A percentile compares a stretch with the other conserved stretches of the same genome.
Evolutionary conservation across 345 rosid species (phyloP).

Genomic region (Gynandropsis gynandra): DNA sequence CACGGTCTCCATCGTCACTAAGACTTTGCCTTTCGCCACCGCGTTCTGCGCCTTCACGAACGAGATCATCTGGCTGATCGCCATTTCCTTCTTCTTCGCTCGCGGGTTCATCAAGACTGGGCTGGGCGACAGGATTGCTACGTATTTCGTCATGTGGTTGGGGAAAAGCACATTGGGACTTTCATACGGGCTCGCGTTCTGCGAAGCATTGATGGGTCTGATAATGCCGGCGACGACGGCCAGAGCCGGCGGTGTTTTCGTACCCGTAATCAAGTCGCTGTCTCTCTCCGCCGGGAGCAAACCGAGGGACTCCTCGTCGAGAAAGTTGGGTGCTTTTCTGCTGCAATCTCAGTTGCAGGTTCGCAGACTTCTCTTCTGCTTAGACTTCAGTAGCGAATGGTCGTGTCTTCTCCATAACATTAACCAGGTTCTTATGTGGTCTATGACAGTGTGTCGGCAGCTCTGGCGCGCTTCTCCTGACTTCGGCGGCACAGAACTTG

Average conservation of each 20-base stretch:
- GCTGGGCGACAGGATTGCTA: constrained; percentile 85
- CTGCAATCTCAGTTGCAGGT: constrained; percentile 86
- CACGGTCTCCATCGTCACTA: constrained; percentile 62
- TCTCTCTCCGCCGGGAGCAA: constrained; percentile 71
- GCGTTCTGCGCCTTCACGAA: constrained; percentile 85
- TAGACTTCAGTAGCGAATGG: too few species aligned
- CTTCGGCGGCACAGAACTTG: constrained; percentile 95
- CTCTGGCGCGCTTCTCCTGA: constrained; percentile 87
- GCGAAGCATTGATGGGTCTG: constrained; percentile 81
- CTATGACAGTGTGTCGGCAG: constrained; percentile 56
- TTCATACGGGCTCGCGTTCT: constrained; percentile 71
- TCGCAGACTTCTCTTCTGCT: not conserved
- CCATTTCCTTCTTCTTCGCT: constrained; percentile 93
- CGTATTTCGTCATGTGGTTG: constrained; percentile 84
- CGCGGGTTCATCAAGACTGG: constrained; percentile 96
- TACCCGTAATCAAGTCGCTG: constrained; percentile 82
- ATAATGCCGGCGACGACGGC: constrained; percentile 98
- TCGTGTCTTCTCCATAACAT: not conserved
- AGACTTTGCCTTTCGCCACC: constrained; percentile 61
- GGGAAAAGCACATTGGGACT: constrained; percentile 84
- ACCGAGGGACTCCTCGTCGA: constrained; percentile 58
- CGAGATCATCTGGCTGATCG: constrained; percentile 91
- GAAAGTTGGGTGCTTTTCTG: constrained; percentile 71
- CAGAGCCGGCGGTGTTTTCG: constrained; percentile 86
- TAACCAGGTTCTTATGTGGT: constrained; percentile 20